Evolutionary conservation across 106 monocot genomes (phyloP).

Genomic region (Apostasia shenzhenica): DNA sequence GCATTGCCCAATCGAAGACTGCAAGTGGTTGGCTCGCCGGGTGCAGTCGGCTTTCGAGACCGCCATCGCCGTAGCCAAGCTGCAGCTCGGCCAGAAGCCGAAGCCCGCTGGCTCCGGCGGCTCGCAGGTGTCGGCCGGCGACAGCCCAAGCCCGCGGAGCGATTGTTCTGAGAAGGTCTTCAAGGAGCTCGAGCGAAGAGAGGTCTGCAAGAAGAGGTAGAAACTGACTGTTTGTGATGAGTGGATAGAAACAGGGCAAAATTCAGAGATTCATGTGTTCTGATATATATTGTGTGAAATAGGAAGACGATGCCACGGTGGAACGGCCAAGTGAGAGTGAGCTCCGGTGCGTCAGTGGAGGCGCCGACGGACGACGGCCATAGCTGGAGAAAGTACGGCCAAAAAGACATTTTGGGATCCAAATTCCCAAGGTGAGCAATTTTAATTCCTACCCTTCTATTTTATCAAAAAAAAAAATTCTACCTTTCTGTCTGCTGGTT

Average conservation of each 20-base stretch:
- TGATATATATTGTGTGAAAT: not conserved
- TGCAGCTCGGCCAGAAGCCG: not conserved
- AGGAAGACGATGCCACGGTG: conserved; percentile 31
- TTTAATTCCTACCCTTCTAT: not conserved
- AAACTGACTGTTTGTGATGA: too few species aligned
- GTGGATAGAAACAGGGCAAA: not conserved
- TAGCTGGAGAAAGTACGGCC: conserved; percentile 20
- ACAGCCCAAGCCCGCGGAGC: conserved; percentile 25
- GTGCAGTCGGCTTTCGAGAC: conserved; percentile 6
- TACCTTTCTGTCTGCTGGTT: not conserved
- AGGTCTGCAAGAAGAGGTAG: conserved; percentile 55
- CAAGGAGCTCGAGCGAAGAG: conserved; percentile 23
- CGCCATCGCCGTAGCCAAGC: conserved; percentile 21
- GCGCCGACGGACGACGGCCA: conserved; percentile 7
- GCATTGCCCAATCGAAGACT: not conserved
- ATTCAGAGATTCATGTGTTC: not conserved
- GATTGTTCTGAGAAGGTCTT: conserved; percentile 11
- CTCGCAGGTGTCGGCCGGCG: conserved; percentile 14
- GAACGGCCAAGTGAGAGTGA: conserved; percentile 18
- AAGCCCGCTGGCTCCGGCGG: not conserved
- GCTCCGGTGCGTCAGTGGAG: not conserved
- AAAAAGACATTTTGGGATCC: conserved; percentile 18
- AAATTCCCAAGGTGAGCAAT: conserved; percentile 15
- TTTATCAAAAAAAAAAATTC: not conserved
- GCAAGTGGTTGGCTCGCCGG: conserved; percentile 11